Evolutionary conservation across 495 filamentous ascomycete species (phyloP), one percentile per base, ranked within the genome.

Genomic region (Tuber calosporum): DNA sequence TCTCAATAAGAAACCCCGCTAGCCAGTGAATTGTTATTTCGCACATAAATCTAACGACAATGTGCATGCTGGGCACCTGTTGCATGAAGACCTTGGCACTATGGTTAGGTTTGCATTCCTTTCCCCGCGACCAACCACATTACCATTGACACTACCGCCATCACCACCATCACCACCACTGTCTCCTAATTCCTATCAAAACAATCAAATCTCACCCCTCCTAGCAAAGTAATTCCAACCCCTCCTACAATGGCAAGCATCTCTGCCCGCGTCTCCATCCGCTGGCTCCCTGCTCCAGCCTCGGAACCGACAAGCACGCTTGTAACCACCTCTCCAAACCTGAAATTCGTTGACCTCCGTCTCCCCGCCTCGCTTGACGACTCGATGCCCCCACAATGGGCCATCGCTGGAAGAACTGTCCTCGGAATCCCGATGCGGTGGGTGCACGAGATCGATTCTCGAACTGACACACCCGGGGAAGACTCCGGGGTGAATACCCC

Each of bases 261-360:
- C 66, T 80, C 79, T 19, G 53, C 70, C 39, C 73, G 79, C 26
- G 41, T 80, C 45, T 80, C 77, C 15, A 80, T 80, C 42, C 78
- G 78, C 68, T 80, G 79, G 79, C 74, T 74, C 39, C 78, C 77
- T 3, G 68, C 53, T 26, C 62, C 69, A 67, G 70, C 73, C 26
- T 67, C 72, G 34, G 78, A 80, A 26, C 78, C 71, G 48, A 80
- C 77, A 13, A 71, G 66, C 17, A 80, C 79, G n/a, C 53, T 79
- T 2, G 79, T 80, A n/a, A 77, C 75, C n/a, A 80, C 79, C 1
- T 70, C 78, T 19, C 53, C 75, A n/a, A 73, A 72, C 19, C 69
- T 75, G 20, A 76, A 74, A 69, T 80, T 78, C 66, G 68, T 80
- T 39, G 79, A 80, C 38, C 66, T 80, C 53, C 79, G 79, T 40